Conservation (phyloP, 495 filamentous ascomycete species). For the Entonaema liquescens region DNA sequence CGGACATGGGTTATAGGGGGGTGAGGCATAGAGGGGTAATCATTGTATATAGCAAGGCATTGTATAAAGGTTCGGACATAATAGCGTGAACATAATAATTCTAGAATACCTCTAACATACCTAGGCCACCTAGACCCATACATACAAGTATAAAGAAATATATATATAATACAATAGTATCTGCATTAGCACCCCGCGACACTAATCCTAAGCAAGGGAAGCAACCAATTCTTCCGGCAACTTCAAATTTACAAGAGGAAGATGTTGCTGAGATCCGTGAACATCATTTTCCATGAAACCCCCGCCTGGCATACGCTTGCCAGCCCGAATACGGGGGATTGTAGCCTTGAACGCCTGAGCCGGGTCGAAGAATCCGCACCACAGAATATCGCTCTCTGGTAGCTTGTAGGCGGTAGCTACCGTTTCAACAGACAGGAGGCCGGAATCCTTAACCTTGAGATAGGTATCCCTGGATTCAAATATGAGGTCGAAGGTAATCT, state of each 20-base stretch:
- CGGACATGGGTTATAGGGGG: constrained; percentile 14
- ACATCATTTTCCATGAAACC: constrained; percentile 52
- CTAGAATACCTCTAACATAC: background rate
- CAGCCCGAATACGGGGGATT: constrained; percentile 45
- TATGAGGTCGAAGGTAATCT: constrained; percentile 62
- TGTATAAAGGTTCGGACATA: background rate
- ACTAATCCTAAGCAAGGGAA: constrained; percentile 1
- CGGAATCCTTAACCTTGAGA: constrained; percentile 46
- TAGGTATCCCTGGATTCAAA: constrained; percentile 50
- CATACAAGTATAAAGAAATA: no score
- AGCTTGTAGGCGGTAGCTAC: constrained; percentile 50
- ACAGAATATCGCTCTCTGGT: constrained; percentile 48
- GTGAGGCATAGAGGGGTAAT: background rate
- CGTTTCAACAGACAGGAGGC: constrained; percentile 42
- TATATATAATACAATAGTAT: background rate
- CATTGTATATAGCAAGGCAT: background rate
- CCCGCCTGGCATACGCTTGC: constrained; percentile 32
- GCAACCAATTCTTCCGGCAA: constrained; percentile 33
- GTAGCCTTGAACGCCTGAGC: constrained; percentile 56
- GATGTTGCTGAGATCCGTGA: constrained; percentile 49
- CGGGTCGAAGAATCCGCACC: constrained; percentile 55
- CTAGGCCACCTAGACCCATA: background rate
- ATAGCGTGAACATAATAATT: background rate
- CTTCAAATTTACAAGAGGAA: constrained; percentile 41
- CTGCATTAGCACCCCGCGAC: background rate